phyloP scores from a whole-genome alignment of 2,329 filamentous ascomycete genomes.

The Pleurostoma richardsiae region DNA sequence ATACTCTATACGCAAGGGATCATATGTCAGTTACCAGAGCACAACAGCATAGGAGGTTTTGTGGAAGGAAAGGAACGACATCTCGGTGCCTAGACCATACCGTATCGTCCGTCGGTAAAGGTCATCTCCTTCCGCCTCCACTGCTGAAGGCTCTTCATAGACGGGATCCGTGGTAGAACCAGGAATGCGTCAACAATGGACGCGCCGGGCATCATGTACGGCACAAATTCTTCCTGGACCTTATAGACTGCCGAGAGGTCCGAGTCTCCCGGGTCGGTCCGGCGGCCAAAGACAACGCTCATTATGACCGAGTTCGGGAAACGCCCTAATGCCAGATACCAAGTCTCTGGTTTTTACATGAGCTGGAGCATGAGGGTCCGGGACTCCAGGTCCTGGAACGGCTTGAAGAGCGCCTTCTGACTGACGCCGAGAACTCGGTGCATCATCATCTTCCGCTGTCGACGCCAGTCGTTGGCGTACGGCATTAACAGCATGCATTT shows the following conservation, averaged over 20 bases:
- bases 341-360: slow-evolving; percentile 16
- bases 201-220: slow-evolving; percentile 18
- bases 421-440: slow-evolving; percentile 20
- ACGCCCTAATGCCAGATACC: slow-evolving; percentile 17
- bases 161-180: slow-evolving; percentile 20
- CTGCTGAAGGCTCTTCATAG: slow-evolving; percentile 20
- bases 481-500: slow-evolving; percentile 22
- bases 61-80: background rate
- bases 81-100: background rate
- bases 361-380: slow-evolving; percentile 19
- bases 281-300: slow-evolving; percentile 22
- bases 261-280: slow-evolving; percentile 12
- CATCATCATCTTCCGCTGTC: slow-evolving; percentile 22
- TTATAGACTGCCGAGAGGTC: slow-evolving; percentile 12
- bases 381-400: slow-evolving; percentile 23
- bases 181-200: slow-evolving; percentile 24
- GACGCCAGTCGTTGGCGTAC: slow-evolving; percentile 19
- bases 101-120: slow-evolving; percentile 11
- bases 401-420: slow-evolving; percentile 15
- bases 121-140: slow-evolving; percentile 18
- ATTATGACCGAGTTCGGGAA: slow-evolving; percentile 24
- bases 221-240: slow-evolving; percentile 15
- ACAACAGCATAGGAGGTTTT: slow-evolving; percentile 14
- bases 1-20: too few species aligned
- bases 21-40: too few species aligned